Evolutionary conservation across 2,329 filamentous ascomycete species (phyloP), one percentile per base, ranked within the genome.

Genomic region (Penicillium sp.): DNA sequence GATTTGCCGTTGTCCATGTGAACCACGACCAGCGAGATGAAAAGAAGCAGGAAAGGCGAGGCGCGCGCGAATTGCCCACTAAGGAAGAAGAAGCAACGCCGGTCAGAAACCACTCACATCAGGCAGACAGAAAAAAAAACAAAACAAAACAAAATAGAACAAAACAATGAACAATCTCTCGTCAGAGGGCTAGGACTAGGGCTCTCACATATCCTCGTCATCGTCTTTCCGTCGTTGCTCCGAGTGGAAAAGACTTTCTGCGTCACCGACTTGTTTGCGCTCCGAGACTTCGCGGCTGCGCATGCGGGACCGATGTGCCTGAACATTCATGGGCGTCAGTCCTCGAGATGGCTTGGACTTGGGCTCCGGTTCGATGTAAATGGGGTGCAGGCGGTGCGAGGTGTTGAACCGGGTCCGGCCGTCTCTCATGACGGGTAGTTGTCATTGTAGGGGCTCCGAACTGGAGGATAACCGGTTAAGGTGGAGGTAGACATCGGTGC

Each of bases 401-500:
- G 73, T 75, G 55, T 71, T 75, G 70, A 76, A 75, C 66, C 73
- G 69, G 62, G 73, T 72, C 78, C 81, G 82, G 75, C 84, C 85
- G 78, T 88, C 89, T 85, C 89, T 92, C 89, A 88, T 92, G 89
- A 91, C 89, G 84, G 89, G 88, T 93, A 86, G 85, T 81, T 80
- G 79, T 86, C 95, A 98, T 91, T 97, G 94, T 53, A 99, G 83
- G 66, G 95, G 95, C 77, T 99, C 95, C 27, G 93, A 97, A 39
- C 92, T 96, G 66, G 92, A 96, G 44, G 92, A 96, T 27, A 99
- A 85, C 56, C 95, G 87, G 81, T 99, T 99, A 52, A 99, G 87
- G 77, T 99, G 95, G 50, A 99, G 89, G 79, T 99, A 99, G 54
- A 98, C 95, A 74, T 99, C 95, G 52, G 95, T 99, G 66, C 95